A percentile compares a stretch with the other conserved stretches of the same genome.
Evolutionary conservation across 2,329 filamentous ascomycete species (phyloP).

Genomic region (Paecilomyces sp.): DNA sequence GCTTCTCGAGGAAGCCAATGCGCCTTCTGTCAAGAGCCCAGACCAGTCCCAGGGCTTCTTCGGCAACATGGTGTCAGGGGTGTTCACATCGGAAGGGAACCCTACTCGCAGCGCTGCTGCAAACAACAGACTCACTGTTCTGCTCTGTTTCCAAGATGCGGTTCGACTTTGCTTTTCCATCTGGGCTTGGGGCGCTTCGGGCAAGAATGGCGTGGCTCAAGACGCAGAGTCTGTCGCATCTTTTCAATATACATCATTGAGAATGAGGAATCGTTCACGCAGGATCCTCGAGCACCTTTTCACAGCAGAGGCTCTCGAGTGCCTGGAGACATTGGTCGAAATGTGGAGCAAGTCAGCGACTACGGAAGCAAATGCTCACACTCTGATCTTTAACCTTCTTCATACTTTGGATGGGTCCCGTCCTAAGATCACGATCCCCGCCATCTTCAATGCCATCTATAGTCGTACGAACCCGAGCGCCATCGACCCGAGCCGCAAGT

Average conservation of each 20-base stretch:
- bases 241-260: slow-evolving; percentile 81
- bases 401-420: slow-evolving; percentile 86
- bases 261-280: slow-evolving; percentile 82
- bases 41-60: slow-evolving; percentile 84
- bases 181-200: slow-evolving; percentile 81
- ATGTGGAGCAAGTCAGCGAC: slow-evolving; percentile 61
- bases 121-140: slow-evolving; percentile 85
- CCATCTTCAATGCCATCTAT: slow-evolving; percentile 93
- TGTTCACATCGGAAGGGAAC: slow-evolving; percentile 71
- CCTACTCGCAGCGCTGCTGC: slow-evolving; percentile 78
- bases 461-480: slow-evolving; percentile 81
- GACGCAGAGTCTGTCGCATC: slow-evolving; percentile 68
- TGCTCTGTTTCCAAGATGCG: slow-evolving; percentile 94
- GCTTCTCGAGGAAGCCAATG: slow-evolving; percentile 64
- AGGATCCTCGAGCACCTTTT: slow-evolving; percentile 89
- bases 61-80: slow-evolving; percentile 86
- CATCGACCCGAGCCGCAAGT: slow-evolving; percentile 72
- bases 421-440: slow-evolving; percentile 85
- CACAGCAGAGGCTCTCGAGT: slow-evolving; percentile 84
- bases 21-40: slow-evolving; percentile 64
- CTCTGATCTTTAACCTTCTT: slow-evolving; percentile 73
- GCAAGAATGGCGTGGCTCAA: slow-evolving; percentile 35
- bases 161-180: slow-evolving; percentile 87
- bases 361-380: slow-evolving; percentile 43
- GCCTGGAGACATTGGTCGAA: slow-evolving; percentile 81